These are phyloP conservation scores for Aspergillus wentii DNA, from an alignment of 495 filamentous ascomycete genomes.

Conservation along the genomic window DNA sequence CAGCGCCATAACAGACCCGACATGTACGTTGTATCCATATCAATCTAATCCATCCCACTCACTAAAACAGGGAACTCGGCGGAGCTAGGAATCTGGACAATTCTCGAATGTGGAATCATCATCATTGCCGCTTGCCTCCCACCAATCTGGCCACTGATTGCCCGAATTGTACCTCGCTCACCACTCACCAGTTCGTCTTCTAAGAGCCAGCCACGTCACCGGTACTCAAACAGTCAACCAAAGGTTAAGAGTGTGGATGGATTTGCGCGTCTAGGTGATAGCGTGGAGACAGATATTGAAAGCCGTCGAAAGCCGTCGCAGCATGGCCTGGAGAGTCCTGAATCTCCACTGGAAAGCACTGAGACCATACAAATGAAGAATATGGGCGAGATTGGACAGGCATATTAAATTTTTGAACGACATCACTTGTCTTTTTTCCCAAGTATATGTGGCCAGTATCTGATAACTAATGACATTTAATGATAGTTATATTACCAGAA, in stretches of 20 bases:
- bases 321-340: too few relatives aligned
- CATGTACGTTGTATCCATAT: too few relatives aligned
- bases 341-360: too few relatives aligned
- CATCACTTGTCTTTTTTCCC: too few relatives aligned
- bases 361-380: too few relatives aligned
- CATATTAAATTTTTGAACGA: too few relatives aligned
- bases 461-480: too few relatives aligned
- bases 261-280: constrained; percentile 3
- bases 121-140: constrained; percentile 22
- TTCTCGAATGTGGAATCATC: constrained; percentile 17
- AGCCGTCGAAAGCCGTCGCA: background rate
- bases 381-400: too few relatives aligned
- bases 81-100: constrained; percentile 16
- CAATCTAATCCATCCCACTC: too few relatives aligned
- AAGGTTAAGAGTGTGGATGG: constrained; percentile 3
- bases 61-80: constrained; percentile 22
- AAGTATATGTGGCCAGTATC: background rate
- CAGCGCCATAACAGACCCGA: constrained; percentile 9
- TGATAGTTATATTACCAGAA: too few relatives aligned
- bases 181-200: constrained; percentile 6
- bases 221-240: constrained; percentile 5
- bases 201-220: constrained; percentile 3
- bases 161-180: constrained; percentile 3
- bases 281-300: constrained; percentile 1
- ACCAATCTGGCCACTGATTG: constrained; percentile 21